These are phyloP conservation scores for Sugiyamaella americana DNA, from an alignment of 805 yeast genomes.

Conservation along the genomic window DNA sequence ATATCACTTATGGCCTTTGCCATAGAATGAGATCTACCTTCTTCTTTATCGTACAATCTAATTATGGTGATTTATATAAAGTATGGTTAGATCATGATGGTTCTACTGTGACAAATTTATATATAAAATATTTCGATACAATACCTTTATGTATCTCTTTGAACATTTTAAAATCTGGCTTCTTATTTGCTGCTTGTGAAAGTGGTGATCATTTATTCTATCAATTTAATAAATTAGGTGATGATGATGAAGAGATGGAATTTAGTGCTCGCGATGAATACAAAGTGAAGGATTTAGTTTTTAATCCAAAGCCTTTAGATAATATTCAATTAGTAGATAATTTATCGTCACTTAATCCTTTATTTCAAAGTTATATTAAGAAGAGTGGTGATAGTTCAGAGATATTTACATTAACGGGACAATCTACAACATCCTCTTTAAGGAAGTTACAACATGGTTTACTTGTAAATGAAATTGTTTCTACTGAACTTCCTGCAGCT, in stretches of 20 bases:
- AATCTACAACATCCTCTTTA: slow-evolving; percentile 39
- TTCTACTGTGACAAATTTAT: slow-evolving; percentile 36
- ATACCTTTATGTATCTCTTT: slow-evolving; percentile 53
- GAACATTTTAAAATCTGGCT: slow-evolving; percentile 67
- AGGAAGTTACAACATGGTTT: slow-evolving; percentile 52
- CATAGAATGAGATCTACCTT: slow-evolving; percentile 61
- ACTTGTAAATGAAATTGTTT: slow-evolving; percentile 54
- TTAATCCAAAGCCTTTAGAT: slow-evolving; percentile 31
- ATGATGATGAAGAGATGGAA: slow-evolving; percentile 39
- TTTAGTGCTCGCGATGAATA: slow-evolving; percentile 31
- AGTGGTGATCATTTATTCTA: slow-evolving; percentile 60
- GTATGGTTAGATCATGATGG: slow-evolving; percentile 44
- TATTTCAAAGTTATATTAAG: slow-evolving; percentile 38
- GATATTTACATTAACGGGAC: slow-evolving; percentile 40
- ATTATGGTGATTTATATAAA: slow-evolving; percentile 71
- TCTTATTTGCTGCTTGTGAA: slow-evolving; percentile 60
- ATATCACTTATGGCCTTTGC: slow-evolving; percentile 51
- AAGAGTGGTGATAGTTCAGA: slow-evolving; percentile 35
- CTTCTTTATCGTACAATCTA: slow-evolving; percentile 64
- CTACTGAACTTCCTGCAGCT: slow-evolving; percentile 65
- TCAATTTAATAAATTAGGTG: slow-evolving; percentile 75
- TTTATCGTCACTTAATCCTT: slow-evolving; percentile 48
- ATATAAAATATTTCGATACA: slow-evolving; percentile 71
- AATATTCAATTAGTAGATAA: slow-evolving; percentile 57
- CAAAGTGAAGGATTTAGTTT: slow-evolving; percentile 8